These are phyloP conservation scores for Kwoniella mangroviensis DNA, from an alignment of 768 basidiomycete species.

Conservation along the genomic window DNA sequence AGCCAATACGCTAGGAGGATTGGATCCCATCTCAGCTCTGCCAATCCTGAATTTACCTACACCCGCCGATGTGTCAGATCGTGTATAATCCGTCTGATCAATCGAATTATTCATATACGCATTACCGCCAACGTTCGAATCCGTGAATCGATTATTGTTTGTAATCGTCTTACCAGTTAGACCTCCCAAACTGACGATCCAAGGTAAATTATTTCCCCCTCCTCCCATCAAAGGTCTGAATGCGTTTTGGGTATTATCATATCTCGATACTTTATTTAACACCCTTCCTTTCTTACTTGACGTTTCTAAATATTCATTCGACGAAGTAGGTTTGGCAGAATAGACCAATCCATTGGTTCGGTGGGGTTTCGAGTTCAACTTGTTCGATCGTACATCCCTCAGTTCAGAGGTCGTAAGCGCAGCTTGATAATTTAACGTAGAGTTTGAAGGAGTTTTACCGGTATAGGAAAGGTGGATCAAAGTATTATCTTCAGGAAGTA, in stretches of 20 bases:
- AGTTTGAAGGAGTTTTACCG: slow-evolving; percentile 3
- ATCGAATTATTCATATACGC: background rate
- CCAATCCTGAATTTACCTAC: slow-evolving; percentile 18
- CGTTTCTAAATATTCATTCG: slow-evolving; percentile 9
- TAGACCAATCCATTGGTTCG: slow-evolving; percentile 23
- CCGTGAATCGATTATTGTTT: background rate
- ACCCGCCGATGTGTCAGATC: slow-evolving; percentile 8
- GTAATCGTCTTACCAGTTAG: slow-evolving; percentile 11
- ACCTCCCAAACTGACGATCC: slow-evolving; percentile 25
- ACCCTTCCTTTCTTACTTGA: slow-evolving; percentile 17
- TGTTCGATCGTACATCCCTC: background rate
- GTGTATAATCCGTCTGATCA: slow-evolving; percentile 25
- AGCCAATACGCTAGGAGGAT: slow-evolving; percentile 17
- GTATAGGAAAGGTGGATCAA: slow-evolving; percentile 18
- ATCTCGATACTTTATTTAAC: slow-evolving; percentile 21
- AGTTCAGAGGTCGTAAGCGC: slow-evolving; percentile 14
- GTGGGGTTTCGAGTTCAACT: slow-evolving; percentile 27
- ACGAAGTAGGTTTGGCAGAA: slow-evolving; percentile 7
- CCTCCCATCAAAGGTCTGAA: background rate
- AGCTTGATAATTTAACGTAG: slow-evolving; percentile 24
- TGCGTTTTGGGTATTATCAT: background rate
- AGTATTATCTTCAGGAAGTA: slow-evolving; percentile 18
- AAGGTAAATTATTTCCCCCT: slow-evolving; percentile 17
- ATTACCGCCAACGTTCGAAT: background rate
- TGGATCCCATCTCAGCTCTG: slow-evolving; percentile 6